Evolutionary conservation across 2,329 filamentous ascomycete species (phyloP), one percentile per base, ranked within the genome.

Genomic region (Graphilbum fragrans): DNA sequence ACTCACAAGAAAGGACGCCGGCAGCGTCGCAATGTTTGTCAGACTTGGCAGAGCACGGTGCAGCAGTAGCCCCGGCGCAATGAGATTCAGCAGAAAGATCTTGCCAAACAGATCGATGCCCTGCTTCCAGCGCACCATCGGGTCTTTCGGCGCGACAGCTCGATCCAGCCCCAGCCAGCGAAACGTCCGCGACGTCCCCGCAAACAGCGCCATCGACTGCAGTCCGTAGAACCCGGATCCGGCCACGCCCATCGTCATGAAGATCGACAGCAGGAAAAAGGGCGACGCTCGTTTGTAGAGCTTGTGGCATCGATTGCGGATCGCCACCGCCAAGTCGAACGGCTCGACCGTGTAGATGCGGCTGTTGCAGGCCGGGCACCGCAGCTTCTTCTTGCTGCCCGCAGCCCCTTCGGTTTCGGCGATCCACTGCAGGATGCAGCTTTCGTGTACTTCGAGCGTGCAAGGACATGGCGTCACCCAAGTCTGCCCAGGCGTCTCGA

Each of bases 401-500:
- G 64, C 70, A 2, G 74, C 73, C 19, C 72, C 67, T 61, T 95
- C 87, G 55, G 86, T 76, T 55, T 94, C 86, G n/a, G 85, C 82
- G 17, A 96, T 82, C 88, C 88, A 98, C 53, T 86, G 82, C 32
- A 96, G 69, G 49, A 96, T 71, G 57, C 88, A 94, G 45, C 78
- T 74, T 58, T 96, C 87, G 58, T 98, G 92, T 2, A 88, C 92
- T 42, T 85, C 84, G 32, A 98, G 70, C 12, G 85, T 87, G 61
- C 92, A 98, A 1, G 82, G 82, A 57, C 92, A 98, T 2, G 92
- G 88, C 41, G 82, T 84, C 35, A 86, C 79, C 90, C 92, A 98
- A 41, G 65, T 59, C 36, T 62, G 57, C 17, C 55, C 54, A 4
- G 70, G 66, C 10, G 57, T 60, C 32, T 75, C 67, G 21, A 64